phyloP scores from a whole-genome alignment of 305 asterid genomes.

The Vinca major region DNA sequence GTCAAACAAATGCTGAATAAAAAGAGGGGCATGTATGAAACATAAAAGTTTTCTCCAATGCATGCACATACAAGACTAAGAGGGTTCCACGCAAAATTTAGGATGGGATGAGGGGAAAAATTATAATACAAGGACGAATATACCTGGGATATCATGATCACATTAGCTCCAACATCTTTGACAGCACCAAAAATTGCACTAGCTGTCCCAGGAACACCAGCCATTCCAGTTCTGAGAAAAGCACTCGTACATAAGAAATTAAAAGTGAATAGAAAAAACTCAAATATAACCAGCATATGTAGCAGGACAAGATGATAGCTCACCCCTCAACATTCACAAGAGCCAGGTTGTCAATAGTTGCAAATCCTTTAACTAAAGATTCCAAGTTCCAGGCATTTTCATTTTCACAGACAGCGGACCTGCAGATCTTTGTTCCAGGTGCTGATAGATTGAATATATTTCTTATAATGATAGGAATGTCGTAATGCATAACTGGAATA shows the following conservation, averaged over 20 bases:
- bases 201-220: conserved; percentile 98
- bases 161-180: conserved; percentile 95
- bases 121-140: conserved; percentile 10
- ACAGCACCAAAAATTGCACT: conserved; percentile 81
- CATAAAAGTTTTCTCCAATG: not conserved
- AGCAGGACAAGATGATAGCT: conserved; percentile 16
- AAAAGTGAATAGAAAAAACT: conserved; percentile 7
- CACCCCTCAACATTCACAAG: conserved; percentile 98
- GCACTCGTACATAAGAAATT: conserved; percentile 14
- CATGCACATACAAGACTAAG: not conserved
- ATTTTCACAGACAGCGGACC: conserved; percentile 32
- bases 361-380: conserved; percentile 86
- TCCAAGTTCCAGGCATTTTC: conserved; percentile 45
- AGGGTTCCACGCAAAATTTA: not conserved
- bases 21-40: not conserved
- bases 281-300: not conserved
- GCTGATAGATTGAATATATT: conserved; percentile 89
- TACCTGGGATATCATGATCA: conserved; percentile 96
- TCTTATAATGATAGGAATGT: conserved; percentile 87
- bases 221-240: conserved; percentile 92
- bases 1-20: not conserved
- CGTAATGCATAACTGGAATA: conserved; percentile 92
- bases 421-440: conserved; percentile 84
- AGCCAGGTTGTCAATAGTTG: conserved; percentile 93
- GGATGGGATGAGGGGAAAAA: not conserved